phyloP scores from a whole-genome alignment of 2,329 filamentous ascomycete species.

The Calonectria montana region DNA sequence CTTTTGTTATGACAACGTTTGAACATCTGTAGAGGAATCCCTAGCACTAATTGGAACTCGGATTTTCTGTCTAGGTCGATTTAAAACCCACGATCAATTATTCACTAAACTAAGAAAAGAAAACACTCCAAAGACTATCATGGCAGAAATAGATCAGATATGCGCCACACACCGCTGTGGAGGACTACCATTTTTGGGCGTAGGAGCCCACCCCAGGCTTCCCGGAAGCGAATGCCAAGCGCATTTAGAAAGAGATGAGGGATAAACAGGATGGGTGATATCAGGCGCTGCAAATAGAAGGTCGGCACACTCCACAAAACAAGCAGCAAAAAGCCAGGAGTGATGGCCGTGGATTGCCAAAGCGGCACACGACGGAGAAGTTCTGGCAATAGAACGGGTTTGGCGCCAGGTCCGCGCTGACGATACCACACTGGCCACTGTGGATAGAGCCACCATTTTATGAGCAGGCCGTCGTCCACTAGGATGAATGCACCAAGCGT shows the following conservation, averaged over 20 bases:
- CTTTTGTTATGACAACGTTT: too few species aligned
- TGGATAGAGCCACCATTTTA: background rate
- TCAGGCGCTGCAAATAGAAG: background rate
- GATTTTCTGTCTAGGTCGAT: too few species aligned
- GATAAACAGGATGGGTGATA: background rate
- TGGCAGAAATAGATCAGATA: background rate
- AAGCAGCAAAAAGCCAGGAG: background rate
- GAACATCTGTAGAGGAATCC: too few species aligned
- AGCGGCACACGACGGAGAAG: background rate
- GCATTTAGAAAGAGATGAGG: background rate
- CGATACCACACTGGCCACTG: conserved; percentile 76
- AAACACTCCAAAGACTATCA: background rate
- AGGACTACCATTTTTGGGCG: background rate
- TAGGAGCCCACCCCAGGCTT: background rate
- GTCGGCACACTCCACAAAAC: background rate
- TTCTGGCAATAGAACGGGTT: background rate
- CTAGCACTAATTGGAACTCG: too few species aligned
- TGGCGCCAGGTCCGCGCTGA: conserved; percentile 50
- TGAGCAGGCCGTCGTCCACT: conserved; percentile 6
- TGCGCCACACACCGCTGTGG: background rate
- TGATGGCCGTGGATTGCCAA: background rate
- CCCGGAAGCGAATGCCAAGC: background rate
- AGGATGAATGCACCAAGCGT: conserved; percentile 16
- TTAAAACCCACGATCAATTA: too few species aligned
- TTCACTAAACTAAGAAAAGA: background rate